Percentiles rank a stretch among this genome's conserved stretches.
phyloP scores from a whole-genome alignment of 441 rosid species.

The Erodium chrysanthum region DNA sequence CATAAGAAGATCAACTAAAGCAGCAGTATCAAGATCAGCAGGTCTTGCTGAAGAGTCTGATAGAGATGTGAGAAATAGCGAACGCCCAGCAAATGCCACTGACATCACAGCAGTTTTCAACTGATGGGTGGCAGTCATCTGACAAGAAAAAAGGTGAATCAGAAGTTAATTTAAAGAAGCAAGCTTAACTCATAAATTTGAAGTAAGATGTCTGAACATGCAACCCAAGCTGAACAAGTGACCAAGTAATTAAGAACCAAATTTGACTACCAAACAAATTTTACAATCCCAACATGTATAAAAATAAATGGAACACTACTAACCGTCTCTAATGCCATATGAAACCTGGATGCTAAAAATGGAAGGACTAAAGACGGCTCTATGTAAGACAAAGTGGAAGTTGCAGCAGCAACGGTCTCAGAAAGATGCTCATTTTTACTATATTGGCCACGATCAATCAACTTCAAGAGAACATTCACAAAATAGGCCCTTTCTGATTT shows the following conservation, averaged over 20 bases:
- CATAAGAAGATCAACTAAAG: constrained; percentile 56
- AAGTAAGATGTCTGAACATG: constrained; percentile 12
- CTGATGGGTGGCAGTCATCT: constrained; percentile 99
- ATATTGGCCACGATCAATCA: constrained; percentile 96
- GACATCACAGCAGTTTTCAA: constrained; percentile 95
- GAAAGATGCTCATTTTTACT: constrained; percentile 98
- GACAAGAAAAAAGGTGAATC: constrained; percentile 46
- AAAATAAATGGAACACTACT: constrained; percentile 34
- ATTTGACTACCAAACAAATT: constrained; percentile 11
- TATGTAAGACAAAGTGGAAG: constrained; percentile 84
- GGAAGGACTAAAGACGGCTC: constrained; percentile 98
- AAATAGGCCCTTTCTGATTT: constrained; percentile 64
- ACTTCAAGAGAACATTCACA: constrained; percentile 62
- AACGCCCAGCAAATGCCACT: constrained; percentile 93
- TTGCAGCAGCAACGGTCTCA: constrained; percentile 96
- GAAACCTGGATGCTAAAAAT: constrained; percentile 81
- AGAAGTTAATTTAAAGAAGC: constrained; percentile 31
- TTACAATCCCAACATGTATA: constrained; percentile 9
- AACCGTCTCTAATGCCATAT: constrained; percentile 99
- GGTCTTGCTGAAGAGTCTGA: constrained; percentile 40
- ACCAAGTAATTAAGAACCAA: neutral
- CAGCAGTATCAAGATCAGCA: constrained; percentile 41
- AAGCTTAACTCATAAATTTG: constrained; percentile 16
- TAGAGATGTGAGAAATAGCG: constrained; percentile 68
- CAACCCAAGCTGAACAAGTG: neutral